Evolutionary conservation across 2,329 filamentous ascomycete species (phyloP), one percentile per base, ranked within the genome.

Genomic region (Colletotrichum sp.): DNA sequence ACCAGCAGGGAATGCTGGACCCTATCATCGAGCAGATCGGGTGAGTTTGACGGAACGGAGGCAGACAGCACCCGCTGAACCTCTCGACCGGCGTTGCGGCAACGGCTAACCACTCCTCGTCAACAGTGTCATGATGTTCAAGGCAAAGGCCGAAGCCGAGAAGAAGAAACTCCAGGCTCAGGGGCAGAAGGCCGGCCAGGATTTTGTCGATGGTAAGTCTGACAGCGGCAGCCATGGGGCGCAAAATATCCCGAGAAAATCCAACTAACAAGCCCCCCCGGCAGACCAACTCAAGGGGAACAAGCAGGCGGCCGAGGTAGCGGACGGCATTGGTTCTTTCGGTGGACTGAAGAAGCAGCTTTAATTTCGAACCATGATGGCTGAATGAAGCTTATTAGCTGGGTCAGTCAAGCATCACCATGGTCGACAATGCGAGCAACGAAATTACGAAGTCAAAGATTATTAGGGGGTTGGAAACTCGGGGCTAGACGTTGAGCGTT

Each of bases 111-210:
- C 34, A 29, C 24, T 58, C 12, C 24, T 65, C 12, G 43, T 16
- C 63, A 78, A 9, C 24, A 74, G 72, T 1, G 78, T 83, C 29
- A 80, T 81, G 67, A 73, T 84, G 65, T 83, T 85, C 78, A 84
- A 85, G 77, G 82, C 83, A 36, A 82, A 86, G 77, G 84, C 82
- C 0, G 80, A 83, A 76, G 83, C 83, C 9, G 83, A 86, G 76
- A 79, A 81, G 54, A 83, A 85, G 76, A 82, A 82, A 69, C 76
- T 84, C 75, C 77, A 84, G 75, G 81, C 82, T 11, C 75, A 84
- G 75, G 84, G 84, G 2, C 58, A 83, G 76, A 81, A 83, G 73
- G 82, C 83, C 63, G 84, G 83, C 21, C 75, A 84, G 71, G 83
- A 84, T 75, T 85, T 84, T 72, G 61, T 82, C 5, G 80, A 80